These are phyloP conservation scores for Gymnopus androsaceus DNA, from an alignment of 1,284 basidiomycete species.

Conservation along the genomic window DNA sequence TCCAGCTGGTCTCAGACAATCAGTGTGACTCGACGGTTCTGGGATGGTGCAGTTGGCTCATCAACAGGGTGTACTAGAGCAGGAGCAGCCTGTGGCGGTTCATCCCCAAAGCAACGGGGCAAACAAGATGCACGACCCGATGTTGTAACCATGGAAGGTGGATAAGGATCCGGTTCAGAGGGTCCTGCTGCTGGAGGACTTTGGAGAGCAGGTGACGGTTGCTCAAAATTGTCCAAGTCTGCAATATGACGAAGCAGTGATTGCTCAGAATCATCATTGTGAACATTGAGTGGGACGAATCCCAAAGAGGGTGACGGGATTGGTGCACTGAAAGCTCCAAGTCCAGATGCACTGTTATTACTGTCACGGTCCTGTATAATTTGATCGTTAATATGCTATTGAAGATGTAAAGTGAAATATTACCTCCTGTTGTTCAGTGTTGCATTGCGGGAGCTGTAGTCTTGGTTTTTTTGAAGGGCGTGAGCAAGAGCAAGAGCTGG, in stretches of 20 bases:
- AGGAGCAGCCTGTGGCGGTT: neutral
- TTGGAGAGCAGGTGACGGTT: neutral
- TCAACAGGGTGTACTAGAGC: neutral
- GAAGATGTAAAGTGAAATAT: neutral
- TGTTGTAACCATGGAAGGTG: neutral
- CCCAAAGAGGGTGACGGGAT: no score
- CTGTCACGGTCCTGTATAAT: neutral
- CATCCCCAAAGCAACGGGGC: neutral
- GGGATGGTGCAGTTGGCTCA: neutral
- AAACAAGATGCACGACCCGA: neutral
- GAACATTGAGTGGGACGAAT: no score
- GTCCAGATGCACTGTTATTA: no score
- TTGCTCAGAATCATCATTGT: no score
- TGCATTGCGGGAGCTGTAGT: no score
- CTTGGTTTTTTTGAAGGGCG: no score
- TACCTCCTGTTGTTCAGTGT: no score
- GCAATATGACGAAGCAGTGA: no score
- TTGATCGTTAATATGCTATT: neutral
- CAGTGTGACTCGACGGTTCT: constrained; percentile 18
- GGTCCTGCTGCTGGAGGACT: neutral
- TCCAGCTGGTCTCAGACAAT: constrained; percentile 22
- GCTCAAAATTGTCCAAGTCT: neutral
- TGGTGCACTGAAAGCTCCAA: no score
- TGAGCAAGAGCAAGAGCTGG: no score
- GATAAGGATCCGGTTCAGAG: neutral